Conservation (phyloP, 2,329 filamentous ascomycete genomes). For the Daldinia eschscholtzii region DNA sequence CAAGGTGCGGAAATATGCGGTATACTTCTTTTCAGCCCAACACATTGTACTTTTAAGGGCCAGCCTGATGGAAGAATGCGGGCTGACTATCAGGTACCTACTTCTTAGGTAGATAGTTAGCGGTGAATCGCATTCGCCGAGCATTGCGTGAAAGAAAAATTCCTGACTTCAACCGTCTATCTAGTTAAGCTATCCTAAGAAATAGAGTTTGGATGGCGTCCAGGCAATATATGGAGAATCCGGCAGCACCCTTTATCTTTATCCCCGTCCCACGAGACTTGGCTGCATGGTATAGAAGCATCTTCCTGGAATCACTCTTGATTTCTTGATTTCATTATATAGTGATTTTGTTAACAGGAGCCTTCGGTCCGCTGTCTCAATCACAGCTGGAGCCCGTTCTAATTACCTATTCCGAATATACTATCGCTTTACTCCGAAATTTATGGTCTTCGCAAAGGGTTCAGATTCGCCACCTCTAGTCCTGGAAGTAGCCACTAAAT, state of each 20-base stretch:
- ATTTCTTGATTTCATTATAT: background rate
- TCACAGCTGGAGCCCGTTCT: no score
- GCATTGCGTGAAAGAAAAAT: background rate
- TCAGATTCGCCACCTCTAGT: no score
- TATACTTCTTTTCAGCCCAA: background rate
- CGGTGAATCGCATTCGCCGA: background rate
- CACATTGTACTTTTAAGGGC: background rate
- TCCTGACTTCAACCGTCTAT: background rate
- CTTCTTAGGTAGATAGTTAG: background rate
- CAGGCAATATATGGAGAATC: background rate
- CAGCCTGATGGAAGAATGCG: background rate
- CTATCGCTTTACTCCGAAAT: no score
- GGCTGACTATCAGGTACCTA: background rate
- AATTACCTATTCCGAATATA: no score
- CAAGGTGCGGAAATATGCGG: background rate
- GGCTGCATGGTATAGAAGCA: background rate
- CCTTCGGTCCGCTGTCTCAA: no score
- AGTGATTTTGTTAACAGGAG: no score
- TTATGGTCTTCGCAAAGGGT: no score
- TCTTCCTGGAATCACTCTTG: background rate
- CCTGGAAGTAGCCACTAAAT: background rate
- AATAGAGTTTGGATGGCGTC: constrained; percentile 6
- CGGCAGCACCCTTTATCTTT: background rate
- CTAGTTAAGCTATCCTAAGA: background rate
- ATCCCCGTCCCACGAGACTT: background rate